phyloP scores from a whole-genome alignment of 2,329 filamentous ascomycete genomes.

The Fusarium bulbicola region DNA sequence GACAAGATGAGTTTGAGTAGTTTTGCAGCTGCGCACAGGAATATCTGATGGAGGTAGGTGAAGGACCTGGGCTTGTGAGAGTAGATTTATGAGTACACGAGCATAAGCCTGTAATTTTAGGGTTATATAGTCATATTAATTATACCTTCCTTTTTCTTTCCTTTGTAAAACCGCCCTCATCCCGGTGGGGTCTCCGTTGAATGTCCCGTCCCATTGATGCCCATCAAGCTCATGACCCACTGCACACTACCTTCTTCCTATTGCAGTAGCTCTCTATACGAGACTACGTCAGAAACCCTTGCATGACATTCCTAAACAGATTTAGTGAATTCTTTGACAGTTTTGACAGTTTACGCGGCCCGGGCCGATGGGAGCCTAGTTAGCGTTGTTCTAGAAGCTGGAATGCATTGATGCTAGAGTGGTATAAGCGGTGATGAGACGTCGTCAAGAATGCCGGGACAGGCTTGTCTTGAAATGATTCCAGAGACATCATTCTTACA shows the following conservation, averaged over 20 bases:
- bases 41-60: neutral
- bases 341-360: neutral
- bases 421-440: neutral
- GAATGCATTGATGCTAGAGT: neutral
- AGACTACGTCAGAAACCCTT: neutral
- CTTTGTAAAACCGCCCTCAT: neutral
- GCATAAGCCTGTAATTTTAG: neutral
- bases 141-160: neutral
- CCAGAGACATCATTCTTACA: neutral
- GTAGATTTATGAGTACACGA: neutral
- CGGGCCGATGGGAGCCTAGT: neutral
- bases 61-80: neutral
- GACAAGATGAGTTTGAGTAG: slow-evolving; percentile 36
- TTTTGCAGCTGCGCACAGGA: slow-evolving; percentile 33
- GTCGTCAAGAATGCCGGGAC: fast-evolving
- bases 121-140: slow-evolving; percentile 3
- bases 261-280: neutral
- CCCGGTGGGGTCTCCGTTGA: neutral
- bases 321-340: neutral
- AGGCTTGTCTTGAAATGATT: neutral
- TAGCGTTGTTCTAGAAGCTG: neutral
- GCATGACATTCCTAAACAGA: neutral
- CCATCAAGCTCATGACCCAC: neutral
- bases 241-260: neutral
- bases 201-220: neutral